phyloP scores from a whole-genome alignment of 768 basidiomycete genomes.

The Dentipellis sp. region DNA sequence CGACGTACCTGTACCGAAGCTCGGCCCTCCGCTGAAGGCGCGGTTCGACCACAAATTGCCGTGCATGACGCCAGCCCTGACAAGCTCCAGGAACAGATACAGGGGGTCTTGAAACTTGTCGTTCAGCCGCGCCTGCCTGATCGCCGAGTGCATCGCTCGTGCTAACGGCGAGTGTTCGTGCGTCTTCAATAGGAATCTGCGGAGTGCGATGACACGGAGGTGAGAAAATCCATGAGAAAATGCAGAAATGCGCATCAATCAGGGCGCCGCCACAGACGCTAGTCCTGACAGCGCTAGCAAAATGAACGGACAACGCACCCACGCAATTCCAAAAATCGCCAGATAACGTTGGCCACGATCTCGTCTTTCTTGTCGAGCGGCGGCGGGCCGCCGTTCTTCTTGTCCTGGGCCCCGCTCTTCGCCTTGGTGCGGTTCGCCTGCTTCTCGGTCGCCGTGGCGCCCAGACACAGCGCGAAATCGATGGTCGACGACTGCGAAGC shows the following conservation, averaged over 20 bases:
- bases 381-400: slow-evolving; percentile 15
- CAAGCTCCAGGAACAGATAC: slow-evolving; percentile 90
- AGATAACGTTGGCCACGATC: slow-evolving; percentile 94
- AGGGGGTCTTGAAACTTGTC: slow-evolving; percentile 99
- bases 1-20: slow-evolving; percentile 77
- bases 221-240: slow-evolving; percentile 5
- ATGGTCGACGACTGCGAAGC: slow-evolving; percentile 82
- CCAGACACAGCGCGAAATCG: slow-evolving; percentile 90
- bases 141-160: slow-evolving; percentile 81
- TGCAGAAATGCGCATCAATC: slow-evolving; percentile 6
- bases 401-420: slow-evolving; percentile 29
- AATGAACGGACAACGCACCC: slow-evolving; percentile 49
- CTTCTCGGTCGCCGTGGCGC: slow-evolving; percentile 77
- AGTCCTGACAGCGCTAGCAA: slow-evolving; percentile 3
- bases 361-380: slow-evolving; percentile 97
- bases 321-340: slow-evolving; percentile 94
- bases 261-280: slow-evolving; percentile 13
- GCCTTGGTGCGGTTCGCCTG: slow-evolving; percentile 75
- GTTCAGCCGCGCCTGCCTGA: slow-evolving; percentile 72
- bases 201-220: slow-evolving; percentile 1
- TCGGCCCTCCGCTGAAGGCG: slow-evolving; percentile 90
- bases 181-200: slow-evolving; percentile 79
- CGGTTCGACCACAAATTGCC: slow-evolving; percentile 84
- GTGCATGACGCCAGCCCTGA: slow-evolving; percentile 95
- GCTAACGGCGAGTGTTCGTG: slow-evolving; percentile 88